Evolutionary conservation across 805 yeast species (phyloP).

Genomic region (Wickerhamomyces ciferrii): DNA sequence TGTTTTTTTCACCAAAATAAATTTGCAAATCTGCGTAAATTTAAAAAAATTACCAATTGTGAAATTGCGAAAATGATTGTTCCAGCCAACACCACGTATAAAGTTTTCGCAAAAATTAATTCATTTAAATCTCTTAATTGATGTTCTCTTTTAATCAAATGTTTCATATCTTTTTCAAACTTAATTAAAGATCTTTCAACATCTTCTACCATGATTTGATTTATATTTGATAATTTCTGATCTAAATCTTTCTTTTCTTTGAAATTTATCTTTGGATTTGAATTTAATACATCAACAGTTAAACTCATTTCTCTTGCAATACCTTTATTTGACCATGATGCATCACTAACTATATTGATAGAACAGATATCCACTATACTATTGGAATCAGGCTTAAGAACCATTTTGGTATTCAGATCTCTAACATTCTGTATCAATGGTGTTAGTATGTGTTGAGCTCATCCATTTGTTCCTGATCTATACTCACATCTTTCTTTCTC

Average conservation of each 20-base stretch:
- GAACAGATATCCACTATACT: conserved; percentile 22
- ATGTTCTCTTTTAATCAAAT: conserved; percentile 10
- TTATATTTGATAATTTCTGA: not conserved
- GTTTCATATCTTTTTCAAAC: conserved; percentile 2
- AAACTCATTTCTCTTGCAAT: conserved; percentile 1
- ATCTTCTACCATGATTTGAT: not conserved
- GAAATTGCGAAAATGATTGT: conserved; percentile 7
- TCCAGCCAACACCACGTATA: conserved; percentile 6
- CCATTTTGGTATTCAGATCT: conserved; percentile 4
- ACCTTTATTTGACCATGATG: conserved; percentile 28
- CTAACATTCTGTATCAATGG: conserved; percentile 7
- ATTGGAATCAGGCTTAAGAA: conserved; percentile 8
- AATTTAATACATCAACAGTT: not conserved
- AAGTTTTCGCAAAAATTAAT: conserved; percentile 5
- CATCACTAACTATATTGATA: conserved; percentile 24
- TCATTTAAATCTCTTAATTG: conserved; percentile 17
- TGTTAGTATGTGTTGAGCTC: too few species aligned
- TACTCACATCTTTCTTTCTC: conserved; percentile 8
- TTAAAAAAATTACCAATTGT: conserved; percentile 6
- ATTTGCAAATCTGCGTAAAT: conserved; percentile 4
- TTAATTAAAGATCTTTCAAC: conserved; percentile 1
- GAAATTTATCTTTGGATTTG: conserved; percentile 6
- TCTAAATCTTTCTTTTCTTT: not conserved
- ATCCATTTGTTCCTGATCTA: not conserved
- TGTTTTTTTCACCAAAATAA: not conserved